Percentiles rank a stretch among this genome's conserved stretches.
phyloP scores from a whole-genome alignment of 1,284 basidiomycete species.

The Naganishia cerealis region DNA sequence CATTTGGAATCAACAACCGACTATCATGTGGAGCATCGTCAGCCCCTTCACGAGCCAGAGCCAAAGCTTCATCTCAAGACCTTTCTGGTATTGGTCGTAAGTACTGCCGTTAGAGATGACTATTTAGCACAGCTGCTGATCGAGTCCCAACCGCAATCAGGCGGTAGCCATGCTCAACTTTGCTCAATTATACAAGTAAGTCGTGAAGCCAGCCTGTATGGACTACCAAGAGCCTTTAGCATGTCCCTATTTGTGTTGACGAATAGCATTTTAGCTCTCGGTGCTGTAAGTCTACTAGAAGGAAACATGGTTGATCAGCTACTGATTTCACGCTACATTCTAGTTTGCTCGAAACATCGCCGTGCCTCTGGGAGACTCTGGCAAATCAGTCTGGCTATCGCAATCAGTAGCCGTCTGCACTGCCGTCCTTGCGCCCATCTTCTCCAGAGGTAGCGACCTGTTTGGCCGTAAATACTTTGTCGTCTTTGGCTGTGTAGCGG shows the following conservation, averaged over 20 bases:
- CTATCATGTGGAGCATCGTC: conserved; percentile 8
- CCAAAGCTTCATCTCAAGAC: conserved; percentile 25
- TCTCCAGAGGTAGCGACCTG: conserved; percentile 18
- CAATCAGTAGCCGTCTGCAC: conserved; percentile 20
- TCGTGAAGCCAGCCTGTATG: background rate
- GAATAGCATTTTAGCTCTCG: conserved; percentile 22
- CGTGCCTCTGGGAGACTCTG: background rate
- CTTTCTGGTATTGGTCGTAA: conserved; percentile 11
- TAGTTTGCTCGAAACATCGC: conserved; percentile 20
- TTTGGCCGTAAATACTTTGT: conserved; percentile 26
- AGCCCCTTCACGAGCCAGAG: background rate
- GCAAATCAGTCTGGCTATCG: conserved; percentile 17
- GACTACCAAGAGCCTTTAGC: conserved; percentile 8
- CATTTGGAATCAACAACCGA: conserved; percentile 13
- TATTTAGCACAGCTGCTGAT: background rate
- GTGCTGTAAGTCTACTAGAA: background rate
- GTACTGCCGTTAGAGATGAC: background rate
- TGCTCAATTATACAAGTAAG: conserved; percentile 23
- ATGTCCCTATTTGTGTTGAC: background rate
- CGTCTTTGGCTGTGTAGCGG: conserved; percentile 9
- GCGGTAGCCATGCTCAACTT: conserved; percentile 10
- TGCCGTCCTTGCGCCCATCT: conserved; percentile 22
- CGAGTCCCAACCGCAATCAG: background rate
- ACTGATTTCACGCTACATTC: background rate
- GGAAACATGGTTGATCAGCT: no score